A percentile compares a stretch with the other conserved stretches of the same genome.
Evolutionary conservation across 257 asterid genomes (phyloP).

Genomic region (Scutellaria minor): DNA sequence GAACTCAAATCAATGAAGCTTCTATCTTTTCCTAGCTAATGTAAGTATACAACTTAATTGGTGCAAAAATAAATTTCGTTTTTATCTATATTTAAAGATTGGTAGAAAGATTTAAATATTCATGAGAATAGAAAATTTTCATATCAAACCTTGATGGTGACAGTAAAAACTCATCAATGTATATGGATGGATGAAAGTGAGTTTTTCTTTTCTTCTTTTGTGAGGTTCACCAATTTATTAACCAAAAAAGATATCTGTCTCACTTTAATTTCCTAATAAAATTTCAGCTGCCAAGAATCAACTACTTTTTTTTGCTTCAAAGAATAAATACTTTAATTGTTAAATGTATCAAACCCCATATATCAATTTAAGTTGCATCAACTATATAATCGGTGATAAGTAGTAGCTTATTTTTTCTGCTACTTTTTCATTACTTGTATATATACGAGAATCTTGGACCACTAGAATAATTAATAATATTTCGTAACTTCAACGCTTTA

Average conservation of each 20-base stretch:
- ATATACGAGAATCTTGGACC: conserved; percentile 23
- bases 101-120: background rate
- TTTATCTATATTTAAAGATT: too few species aligned
- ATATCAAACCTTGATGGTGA: background rate
- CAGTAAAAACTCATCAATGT: background rate
- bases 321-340: background rate
- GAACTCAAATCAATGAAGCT: too few species aligned
- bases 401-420: conserved; percentile 34
- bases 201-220: background rate
- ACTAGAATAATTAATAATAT: background rate
- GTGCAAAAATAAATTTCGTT: too few species aligned
- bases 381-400: conserved; percentile 10
- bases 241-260: conserved; percentile 8
- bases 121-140: background rate
- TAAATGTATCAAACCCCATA: conserved; percentile 15
- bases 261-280: conserved; percentile 3
- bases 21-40: too few species aligned
- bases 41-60: too few species aligned
- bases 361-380: conserved; percentile 16
- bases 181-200: background rate
- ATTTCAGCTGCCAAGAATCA: conserved; percentile 19
- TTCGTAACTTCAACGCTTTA: too few species aligned
- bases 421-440: conserved; percentile 13
- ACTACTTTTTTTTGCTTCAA: background rate
- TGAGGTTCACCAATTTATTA: conserved; percentile 23